These are phyloP conservation scores for Xanthoconium stramineum DNA, from an alignment of 768 basidiomycete genomes.

Conservation along the genomic window DNA sequence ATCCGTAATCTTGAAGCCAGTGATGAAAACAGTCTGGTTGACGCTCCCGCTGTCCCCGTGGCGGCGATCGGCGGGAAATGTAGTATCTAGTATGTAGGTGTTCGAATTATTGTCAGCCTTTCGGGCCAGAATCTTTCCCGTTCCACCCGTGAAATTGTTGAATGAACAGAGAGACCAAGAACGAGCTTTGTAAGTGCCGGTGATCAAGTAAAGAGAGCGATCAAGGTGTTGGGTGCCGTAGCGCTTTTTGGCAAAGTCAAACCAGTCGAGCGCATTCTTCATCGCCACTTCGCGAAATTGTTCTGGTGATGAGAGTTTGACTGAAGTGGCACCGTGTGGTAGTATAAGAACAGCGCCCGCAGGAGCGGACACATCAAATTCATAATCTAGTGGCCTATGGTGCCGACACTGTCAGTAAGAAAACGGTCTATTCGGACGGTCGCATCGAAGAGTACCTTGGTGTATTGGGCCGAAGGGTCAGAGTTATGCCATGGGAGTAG, in stretches of 20 bases:
- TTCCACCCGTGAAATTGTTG: neutral
- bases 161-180: constrained; percentile 1
- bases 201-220: constrained; percentile 1
- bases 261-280: neutral
- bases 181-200: neutral
- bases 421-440: neutral
- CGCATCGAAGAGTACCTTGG: neutral
- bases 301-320: neutral
- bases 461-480: neutral
- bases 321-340: neutral
- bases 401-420: neutral
- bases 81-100: neutral
- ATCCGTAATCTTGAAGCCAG: neutral
- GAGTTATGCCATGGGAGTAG: neutral
- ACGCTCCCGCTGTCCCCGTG: neutral
- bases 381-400: neutral
- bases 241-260: neutral
- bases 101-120: neutral
- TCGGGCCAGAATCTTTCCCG: neutral
- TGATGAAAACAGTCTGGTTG: constrained; percentile 1
- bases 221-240: neutral
- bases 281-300: neutral
- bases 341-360: neutral
- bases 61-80: neutral
- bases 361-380: neutral